Percentiles rank a stretch among this genome's conserved stretches.
Conservation (phyloP, 495 filamentous ascomycete genomes). For the Cercophora newfieldiana region DNA sequence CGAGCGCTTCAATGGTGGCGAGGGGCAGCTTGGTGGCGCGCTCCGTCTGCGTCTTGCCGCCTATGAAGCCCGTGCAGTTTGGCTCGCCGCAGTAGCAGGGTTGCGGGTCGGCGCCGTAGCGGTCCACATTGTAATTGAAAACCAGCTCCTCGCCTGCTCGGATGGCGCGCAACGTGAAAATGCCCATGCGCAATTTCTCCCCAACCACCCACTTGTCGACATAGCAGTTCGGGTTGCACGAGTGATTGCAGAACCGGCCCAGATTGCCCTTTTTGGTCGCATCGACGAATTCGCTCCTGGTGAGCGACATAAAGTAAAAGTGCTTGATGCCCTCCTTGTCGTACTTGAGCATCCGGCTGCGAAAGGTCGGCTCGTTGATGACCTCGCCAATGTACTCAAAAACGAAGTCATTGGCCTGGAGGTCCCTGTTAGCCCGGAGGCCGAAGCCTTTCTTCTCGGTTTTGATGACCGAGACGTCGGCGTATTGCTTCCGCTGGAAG, state of each 20-base stretch:
- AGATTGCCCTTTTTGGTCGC: constrained; percentile 96
- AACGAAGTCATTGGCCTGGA: constrained; percentile 84
- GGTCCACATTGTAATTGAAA: constrained; percentile 99
- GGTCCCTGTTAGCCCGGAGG: constrained; percentile 73
- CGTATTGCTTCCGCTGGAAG: constrained; percentile 89
- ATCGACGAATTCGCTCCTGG: constrained; percentile 94
- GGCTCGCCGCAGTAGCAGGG: constrained; percentile 94
- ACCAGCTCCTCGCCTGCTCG: constrained; percentile 91
- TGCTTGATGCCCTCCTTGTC: constrained; percentile 95
- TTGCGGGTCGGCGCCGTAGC: constrained; percentile 95
- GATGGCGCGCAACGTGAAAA: constrained; percentile 88
- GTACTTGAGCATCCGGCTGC: constrained; percentile 84
- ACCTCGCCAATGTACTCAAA: constrained; percentile 99
- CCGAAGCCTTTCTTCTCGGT: constrained; percentile 97
- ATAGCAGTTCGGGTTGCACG: constrained; percentile 98
- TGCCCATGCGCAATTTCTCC: constrained; percentile 98
- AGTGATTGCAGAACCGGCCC: constrained; percentile 97
- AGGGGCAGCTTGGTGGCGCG: constrained; percentile 88
- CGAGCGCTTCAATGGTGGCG: constrained; percentile 90
- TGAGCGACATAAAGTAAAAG: constrained; percentile 99
- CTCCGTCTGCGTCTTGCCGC: constrained; percentile 96
- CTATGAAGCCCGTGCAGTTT: constrained; percentile 95
- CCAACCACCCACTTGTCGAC: constrained; percentile 99
- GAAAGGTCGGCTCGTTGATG: constrained; percentile 87
- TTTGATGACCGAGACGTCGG: constrained; percentile 89